A percentile compares a stretch with the other conserved stretches of the same genome.
phyloP scores from a whole-genome alignment of 768 basidiomycete species.

The Kwoniella newhampshirensis region DNA sequence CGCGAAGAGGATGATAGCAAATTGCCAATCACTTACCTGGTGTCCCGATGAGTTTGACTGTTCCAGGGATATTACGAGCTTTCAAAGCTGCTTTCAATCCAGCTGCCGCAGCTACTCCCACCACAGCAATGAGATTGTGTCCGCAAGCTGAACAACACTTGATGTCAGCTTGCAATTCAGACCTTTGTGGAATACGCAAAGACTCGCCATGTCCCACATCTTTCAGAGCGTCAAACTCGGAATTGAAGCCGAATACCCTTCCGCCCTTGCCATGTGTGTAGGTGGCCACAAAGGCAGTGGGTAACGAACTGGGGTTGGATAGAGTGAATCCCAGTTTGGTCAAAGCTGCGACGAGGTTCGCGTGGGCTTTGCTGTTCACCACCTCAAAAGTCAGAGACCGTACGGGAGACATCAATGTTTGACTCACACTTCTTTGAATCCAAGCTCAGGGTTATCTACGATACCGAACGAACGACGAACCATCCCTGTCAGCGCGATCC shows the following conservation, averaged over 20 bases:
- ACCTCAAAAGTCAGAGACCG: not conserved
- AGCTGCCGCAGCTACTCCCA: slow-evolving; percentile 31
- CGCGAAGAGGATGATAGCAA: too few species aligned
- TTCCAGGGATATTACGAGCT: slow-evolving; percentile 29
- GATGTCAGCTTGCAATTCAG: not conserved
- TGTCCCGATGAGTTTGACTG: slow-evolving; percentile 35
- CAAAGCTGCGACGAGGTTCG: slow-evolving; percentile 18
- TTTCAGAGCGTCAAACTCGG: slow-evolving; percentile 40
- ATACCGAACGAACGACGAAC: not conserved
- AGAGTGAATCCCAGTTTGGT: slow-evolving; percentile 25
- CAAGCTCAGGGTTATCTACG: slow-evolving; percentile 25
- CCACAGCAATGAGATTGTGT: slow-evolving; percentile 42
- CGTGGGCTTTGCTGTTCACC: slow-evolving; percentile 23
- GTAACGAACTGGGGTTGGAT: slow-evolving; percentile 24
- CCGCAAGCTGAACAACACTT: slow-evolving; percentile 25
- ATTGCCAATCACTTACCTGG: slow-evolving; percentile 27
- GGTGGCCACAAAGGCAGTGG: slow-evolving; percentile 36
- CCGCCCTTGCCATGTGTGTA: slow-evolving; percentile 27
- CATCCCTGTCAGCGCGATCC: slow-evolving; percentile 6
- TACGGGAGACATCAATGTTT: not conserved
- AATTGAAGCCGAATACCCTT: slow-evolving; percentile 28
- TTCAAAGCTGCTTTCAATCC: slow-evolving; percentile 31
- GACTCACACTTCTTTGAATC: slow-evolving; percentile 27
- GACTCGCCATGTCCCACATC: slow-evolving; percentile 31
- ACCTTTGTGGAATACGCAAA: too few species aligned